Evolutionary conservation across 495 filamentous ascomycete genomes (phyloP), one percentile per base, ranked within the genome.

Genomic region (Astrothelium subdiscretum): DNA sequence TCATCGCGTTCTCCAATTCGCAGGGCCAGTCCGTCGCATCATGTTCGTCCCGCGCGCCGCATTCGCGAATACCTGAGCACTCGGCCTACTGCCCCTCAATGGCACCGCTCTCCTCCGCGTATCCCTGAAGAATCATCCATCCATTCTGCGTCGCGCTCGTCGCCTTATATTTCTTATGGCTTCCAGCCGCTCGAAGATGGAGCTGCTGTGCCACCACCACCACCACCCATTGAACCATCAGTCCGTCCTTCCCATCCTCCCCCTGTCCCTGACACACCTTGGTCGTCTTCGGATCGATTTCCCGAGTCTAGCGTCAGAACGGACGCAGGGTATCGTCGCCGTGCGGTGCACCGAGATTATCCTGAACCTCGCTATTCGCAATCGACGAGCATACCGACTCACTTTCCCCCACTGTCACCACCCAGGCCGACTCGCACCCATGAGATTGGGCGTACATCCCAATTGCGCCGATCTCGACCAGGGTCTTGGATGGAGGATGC

Each of bases 1-100:
- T 76, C 78, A 62, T 76, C 82, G 65, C 87, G 90, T 68, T 92
- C 89, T 27, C 70, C 85, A 6, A 95, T 95, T 65, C 84, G 89
- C 61, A 32, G 65, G 18, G 44, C 58, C n/a, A 10, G 83, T 85
- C 67, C 75, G 78, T 68, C 63, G 73, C 62, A 72, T 73, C 58
- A 67, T 78, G 61, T 79, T 80, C 66, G 66, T 54, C 60, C 58
- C 61, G 48, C 57, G 65, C 54, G 48, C 24, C 22, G 24, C 48
- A 26, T 54, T 8, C 22, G 24, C 48, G 48, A 54, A 12, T 10
- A 27, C 15, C 48, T 10, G 15, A 26, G 6, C 24, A 20, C 48
- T 29, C 48, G 24, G 20, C 48, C 24, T 20, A 5, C 22, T 54
- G 8, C 8, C 22, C 48, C 48, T 8, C 8, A 8, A 20, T 27